Conservation (phyloP, 306 rosid species). For the Cucurbita moschata region DNA sequence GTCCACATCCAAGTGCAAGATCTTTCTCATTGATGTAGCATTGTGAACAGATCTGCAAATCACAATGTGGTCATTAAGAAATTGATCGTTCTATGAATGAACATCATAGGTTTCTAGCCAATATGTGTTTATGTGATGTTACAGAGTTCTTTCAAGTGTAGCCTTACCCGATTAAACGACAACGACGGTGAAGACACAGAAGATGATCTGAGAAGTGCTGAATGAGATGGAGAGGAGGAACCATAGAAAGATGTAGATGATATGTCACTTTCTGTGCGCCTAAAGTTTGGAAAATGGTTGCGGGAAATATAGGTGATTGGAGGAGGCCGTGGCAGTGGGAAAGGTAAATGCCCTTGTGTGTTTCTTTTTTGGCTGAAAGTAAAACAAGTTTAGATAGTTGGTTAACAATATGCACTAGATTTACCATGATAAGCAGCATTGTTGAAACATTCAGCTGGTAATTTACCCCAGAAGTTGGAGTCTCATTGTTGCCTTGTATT, state of each 20-base stretch:
- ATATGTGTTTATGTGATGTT: background rate
- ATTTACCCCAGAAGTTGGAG: constrained; percentile 4
- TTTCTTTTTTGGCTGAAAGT: background rate
- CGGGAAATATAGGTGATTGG: background rate
- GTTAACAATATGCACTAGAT: background rate
- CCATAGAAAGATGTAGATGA: background rate
- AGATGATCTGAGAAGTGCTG: background rate
- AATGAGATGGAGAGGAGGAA: background rate
- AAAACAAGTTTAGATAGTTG: background rate
- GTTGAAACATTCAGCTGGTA: background rate
- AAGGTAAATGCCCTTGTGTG: background rate
- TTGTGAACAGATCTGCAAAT: constrained; percentile 1
- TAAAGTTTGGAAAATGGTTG: background rate
- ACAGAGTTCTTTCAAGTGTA: background rate
- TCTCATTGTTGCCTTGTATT: constrained; percentile 1
- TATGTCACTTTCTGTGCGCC: background rate
- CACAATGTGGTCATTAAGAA: background rate
- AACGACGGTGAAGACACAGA: background rate
- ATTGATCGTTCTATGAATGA: background rate
- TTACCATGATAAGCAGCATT: background rate
- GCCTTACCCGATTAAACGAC: background rate
- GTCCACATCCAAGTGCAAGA: constrained; percentile 3
- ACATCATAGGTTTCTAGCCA: background rate
- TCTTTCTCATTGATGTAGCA: background rate
- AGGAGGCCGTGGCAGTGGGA: constrained; percentile 7